Conservation (phyloP, 2,329 filamentous ascomycete species). For the Monilinia polystroma region DNA sequence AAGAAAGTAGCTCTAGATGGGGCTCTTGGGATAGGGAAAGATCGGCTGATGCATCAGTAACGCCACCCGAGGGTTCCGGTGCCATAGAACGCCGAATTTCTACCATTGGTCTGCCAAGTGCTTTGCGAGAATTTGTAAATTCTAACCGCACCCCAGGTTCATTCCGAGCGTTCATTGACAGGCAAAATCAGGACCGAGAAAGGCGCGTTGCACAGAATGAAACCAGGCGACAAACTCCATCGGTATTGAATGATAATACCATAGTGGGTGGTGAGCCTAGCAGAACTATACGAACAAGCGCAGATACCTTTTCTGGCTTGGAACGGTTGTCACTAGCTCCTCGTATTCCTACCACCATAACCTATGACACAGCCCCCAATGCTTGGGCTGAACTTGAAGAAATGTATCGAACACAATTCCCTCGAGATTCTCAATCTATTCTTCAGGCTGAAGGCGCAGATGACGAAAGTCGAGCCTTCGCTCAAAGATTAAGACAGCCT, state of each 20-base stretch:
- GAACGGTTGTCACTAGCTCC: constrained; percentile 33
- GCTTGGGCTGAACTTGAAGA: constrained; percentile 47
- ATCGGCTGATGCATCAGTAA: constrained; percentile 18
- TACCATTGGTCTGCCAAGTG: constrained; percentile 32
- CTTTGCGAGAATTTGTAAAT: constrained; percentile 39
- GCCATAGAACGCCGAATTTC: constrained; percentile 31
- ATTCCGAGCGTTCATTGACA: constrained; percentile 40
- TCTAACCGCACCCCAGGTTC: constrained; percentile 37
- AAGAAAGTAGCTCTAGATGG: constrained; percentile 28
- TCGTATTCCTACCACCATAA: constrained; percentile 35
- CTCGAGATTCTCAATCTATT: constrained; percentile 32
- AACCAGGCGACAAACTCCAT: constrained; percentile 34
- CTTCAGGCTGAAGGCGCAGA: constrained; percentile 36
- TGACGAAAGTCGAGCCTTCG: constrained; percentile 40
- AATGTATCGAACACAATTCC: constrained; percentile 43
- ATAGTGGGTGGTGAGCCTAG: constrained; percentile 28
- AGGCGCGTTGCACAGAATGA: constrained; percentile 32
- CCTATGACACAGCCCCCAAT: constrained; percentile 38
- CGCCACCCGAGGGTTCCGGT: constrained; percentile 23
- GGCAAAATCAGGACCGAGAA: constrained; percentile 41
- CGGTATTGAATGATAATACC: constrained; percentile 35
- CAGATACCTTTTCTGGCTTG: constrained; percentile 34
- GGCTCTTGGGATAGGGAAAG: constrained; percentile 27
- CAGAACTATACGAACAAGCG: constrained; percentile 25
- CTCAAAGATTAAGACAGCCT: constrained; percentile 34